Evolutionary conservation across 192 early-diverging fungal species (phyloP).

Genomic region (Spizellomyces sp.): DNA sequence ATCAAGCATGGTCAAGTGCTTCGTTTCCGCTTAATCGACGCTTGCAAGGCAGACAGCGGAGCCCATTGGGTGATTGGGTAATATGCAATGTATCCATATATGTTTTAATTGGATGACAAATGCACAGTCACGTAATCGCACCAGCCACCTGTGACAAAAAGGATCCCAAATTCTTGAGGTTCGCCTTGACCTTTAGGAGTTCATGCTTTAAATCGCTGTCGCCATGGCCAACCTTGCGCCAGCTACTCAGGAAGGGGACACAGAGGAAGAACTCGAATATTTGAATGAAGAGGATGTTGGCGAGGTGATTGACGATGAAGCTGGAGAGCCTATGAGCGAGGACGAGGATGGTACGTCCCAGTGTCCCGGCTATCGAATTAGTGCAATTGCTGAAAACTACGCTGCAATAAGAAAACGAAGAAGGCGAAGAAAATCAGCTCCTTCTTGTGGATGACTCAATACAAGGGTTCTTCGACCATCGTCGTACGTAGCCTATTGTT

Average conservation of each 20-base stretch:
- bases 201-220: not conserved
- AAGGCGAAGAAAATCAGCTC: conserved; percentile 1
- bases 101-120: too few relatives aligned
- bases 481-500: conserved; percentile 47
- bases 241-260: not conserved
- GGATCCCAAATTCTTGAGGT: not conserved
- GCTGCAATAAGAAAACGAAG: conserved; percentile 1
- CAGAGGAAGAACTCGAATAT: conserved; percentile 48
- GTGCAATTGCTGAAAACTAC: conserved; percentile 6
- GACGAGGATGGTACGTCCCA: conserved; percentile 46
- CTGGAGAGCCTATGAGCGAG: conserved; percentile 51
- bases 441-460: conserved; percentile 14
- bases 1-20: too few relatives aligned
- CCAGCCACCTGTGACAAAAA: too few relatives aligned
- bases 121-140: too few relatives aligned
- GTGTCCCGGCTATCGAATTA: not conserved
- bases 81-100: too few relatives aligned
- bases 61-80: too few relatives aligned
- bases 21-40: too few relatives aligned
- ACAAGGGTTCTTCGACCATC: conserved; percentile 84
- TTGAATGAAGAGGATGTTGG: conserved; percentile 53
- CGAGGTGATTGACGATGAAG: conserved; percentile 54
- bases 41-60: too few relatives aligned
- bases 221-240: not conserved
- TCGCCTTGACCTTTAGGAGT: not conserved